Conservation (phyloP, 192 early-diverging fungal genomes). For the Podila epigama region DNA sequence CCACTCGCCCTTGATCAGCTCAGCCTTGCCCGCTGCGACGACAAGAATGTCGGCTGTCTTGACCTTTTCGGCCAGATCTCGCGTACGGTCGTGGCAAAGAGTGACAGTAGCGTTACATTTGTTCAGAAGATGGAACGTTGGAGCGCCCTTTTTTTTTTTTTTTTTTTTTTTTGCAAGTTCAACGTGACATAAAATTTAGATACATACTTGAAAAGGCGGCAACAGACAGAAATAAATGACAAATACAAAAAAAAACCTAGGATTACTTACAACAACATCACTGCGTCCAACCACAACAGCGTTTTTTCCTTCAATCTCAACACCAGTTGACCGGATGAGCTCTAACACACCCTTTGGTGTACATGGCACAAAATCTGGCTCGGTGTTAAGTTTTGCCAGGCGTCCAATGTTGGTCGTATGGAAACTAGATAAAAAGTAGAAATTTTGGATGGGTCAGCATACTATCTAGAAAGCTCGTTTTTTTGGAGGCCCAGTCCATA, state of each 20-base stretch:
- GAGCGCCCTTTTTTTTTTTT: too few species aligned
- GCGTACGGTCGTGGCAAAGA: conserved; percentile 89
- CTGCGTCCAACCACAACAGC: conserved; percentile 97
- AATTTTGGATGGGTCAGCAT: too few species aligned
- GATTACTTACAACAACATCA: conserved; percentile 83
- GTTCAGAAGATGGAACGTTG: conserved; percentile 84
- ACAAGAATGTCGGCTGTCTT: conserved; percentile 88
- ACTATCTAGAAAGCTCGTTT: too few species aligned
- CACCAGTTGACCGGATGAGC: conserved; percentile 75
- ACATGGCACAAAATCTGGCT: conserved; percentile 91
- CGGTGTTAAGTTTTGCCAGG: conserved; percentile 79
- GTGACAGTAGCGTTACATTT: conserved; percentile 91
- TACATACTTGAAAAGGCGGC: neutral
- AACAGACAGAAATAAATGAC: neutral
- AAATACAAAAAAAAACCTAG: neutral
- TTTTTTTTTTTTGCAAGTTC: too few species aligned
- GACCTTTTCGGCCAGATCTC: conserved; percentile 71
- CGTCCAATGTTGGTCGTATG: conserved; percentile 94
- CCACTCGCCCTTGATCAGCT: conserved; percentile 92
- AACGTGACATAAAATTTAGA: too few species aligned
- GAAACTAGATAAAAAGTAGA: conserved; percentile 64
- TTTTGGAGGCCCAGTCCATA: too few species aligned
- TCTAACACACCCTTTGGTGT: conserved; percentile 96
- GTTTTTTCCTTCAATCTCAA: conserved; percentile 80
- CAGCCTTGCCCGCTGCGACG: conserved; percentile 84